Evolutionary conservation across 2,329 filamentous ascomycete genomes (phyloP).

Genomic region (Delphinella strobiligena): DNA sequence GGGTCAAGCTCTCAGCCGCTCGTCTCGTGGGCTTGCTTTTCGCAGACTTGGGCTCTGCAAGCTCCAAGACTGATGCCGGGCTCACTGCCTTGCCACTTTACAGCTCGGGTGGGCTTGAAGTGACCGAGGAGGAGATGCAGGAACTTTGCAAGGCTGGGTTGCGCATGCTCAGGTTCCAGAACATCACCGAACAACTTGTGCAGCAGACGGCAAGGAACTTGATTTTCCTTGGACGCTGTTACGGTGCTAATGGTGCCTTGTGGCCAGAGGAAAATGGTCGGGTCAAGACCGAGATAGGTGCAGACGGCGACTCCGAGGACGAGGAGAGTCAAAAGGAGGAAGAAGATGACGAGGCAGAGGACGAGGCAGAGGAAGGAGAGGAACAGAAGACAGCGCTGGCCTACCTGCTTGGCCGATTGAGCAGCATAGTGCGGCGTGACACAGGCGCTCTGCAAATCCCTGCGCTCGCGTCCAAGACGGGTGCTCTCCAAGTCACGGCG

Average conservation of each 20-base stretch:
- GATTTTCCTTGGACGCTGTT: constrained; percentile 62
- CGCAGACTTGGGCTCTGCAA: constrained; percentile 60
- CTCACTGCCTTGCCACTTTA: constrained; percentile 48
- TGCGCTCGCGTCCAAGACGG: constrained; percentile 60
- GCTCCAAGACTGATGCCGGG: constrained; percentile 35
- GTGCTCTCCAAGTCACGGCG: constrained; percentile 62
- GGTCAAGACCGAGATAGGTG: constrained; percentile 28
- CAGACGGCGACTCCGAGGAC: constrained; percentile 32
- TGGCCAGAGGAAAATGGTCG: constrained; percentile 25
- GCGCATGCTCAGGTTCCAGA: constrained; percentile 41
- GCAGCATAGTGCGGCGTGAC: constrained; percentile 68
- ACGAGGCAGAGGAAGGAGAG: constrained; percentile 16
- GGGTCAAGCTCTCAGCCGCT: constrained; percentile 66
- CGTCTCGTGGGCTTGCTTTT: constrained; percentile 67
- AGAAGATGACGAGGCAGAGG: constrained; percentile 33
- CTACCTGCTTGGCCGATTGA: constrained; percentile 68
- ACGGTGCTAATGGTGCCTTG: constrained; percentile 43
- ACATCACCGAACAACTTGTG: constrained; percentile 58
- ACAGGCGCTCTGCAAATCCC: constrained; percentile 41
- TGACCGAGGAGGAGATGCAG: constrained; percentile 54
- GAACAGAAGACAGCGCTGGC: constrained; percentile 44
- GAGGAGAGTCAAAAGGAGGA: constrained; percentile 31
- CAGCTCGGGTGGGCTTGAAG: constrained; percentile 58
- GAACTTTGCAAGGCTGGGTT: constrained; percentile 45
- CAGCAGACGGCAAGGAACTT: constrained; percentile 70